Evolutionary conservation across 1,284 basidiomycete species (phyloP), one percentile per base, ranked within the genome.

Genomic region (Ustanciosporium gigantosporum): DNA sequence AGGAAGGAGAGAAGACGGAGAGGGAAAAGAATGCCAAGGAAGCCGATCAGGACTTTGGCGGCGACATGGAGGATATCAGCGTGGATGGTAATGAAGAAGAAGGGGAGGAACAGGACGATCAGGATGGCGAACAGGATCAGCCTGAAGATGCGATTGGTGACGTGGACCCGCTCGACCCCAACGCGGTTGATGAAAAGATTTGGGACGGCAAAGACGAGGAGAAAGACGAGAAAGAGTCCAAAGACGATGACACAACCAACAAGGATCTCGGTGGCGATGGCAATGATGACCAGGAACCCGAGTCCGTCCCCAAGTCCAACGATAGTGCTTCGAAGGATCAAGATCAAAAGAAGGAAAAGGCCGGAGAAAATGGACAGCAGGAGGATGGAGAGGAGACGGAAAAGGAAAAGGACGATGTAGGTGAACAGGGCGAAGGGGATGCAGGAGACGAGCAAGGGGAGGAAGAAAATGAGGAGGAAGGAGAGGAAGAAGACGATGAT

Each of bases 131-230:
- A 3, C 85, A 87, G 31, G 75, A 79, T 16, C 82, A 84, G 34
- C 83, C 84, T 16, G 91, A 96, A 35, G 93, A 97, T 65, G 86
- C 87, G 49, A 79, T 94, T 21, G 91, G 87, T 22, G 84, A 93
- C 53, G 82, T 96, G 32, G 91, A 95, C 79, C 85, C 86, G 2
- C 82, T 85, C n/a, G 92, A 96, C 79, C 89, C 90, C 7, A 83
- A 86, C 21, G 87, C 88, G 0, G 85, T 96, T 9, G 94, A 98
- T 74, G 94, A 98, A 80, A 97, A 97, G 80, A 82, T 98, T 66
- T 97, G 95, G 94, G 91, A 88, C 25, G 89, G 92, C 60, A 88
- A 93, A 64, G 88, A 93, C 22, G 81, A 83, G 9, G 67, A 79
- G 4, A 79, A 82, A 40, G 82, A 83, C 2, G 85, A 86, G 3